Percentiles rank a stretch among this genome's conserved stretches.
Conservation (phyloP, 2,329 filamentous ascomycete genomes). For the Xylaria multiplex region DNA sequence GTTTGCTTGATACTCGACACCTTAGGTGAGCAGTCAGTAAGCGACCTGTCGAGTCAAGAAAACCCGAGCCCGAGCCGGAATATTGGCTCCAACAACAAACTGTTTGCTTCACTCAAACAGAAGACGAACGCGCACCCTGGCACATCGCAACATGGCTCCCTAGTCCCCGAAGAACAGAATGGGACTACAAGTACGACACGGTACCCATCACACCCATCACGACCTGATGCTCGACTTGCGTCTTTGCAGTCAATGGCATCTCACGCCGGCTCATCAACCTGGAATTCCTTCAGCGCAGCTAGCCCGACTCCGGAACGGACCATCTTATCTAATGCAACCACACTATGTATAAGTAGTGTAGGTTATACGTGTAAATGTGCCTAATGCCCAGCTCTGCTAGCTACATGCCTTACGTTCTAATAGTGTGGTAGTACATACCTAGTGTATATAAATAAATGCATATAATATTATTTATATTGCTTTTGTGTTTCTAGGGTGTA, state of each 20-base stretch:
- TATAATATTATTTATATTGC: background rate
- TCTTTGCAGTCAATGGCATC: constrained; percentile 2
- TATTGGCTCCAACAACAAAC: constrained; percentile 19
- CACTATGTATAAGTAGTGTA: background rate
- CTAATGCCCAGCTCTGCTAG: background rate
- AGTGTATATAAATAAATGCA: constrained; percentile 4
- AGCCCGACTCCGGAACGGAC: background rate
- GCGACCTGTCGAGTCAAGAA: background rate
- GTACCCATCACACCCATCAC: background rate
- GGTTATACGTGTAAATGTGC: background rate
- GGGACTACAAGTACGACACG: constrained; percentile 1
- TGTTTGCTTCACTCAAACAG: constrained; percentile 18
- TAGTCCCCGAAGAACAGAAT: background rate
- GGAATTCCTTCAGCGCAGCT: constrained; percentile 4
- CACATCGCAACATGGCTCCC: background rate
- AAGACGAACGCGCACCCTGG: background rate
- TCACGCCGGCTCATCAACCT: constrained; percentile 3
- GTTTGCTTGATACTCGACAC: constrained; percentile 14
- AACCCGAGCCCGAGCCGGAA: background rate
- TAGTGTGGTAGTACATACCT: background rate
- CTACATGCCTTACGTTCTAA: background rate
- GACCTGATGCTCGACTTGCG: constrained; percentile 12
- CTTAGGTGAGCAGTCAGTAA: background rate
- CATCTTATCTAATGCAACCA: background rate
- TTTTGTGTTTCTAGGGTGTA: background rate